Base-by-base conservation (phyloP, 2,329 filamentous ascomycete species). In the Acephala macrosclerotiorum region DNA sequence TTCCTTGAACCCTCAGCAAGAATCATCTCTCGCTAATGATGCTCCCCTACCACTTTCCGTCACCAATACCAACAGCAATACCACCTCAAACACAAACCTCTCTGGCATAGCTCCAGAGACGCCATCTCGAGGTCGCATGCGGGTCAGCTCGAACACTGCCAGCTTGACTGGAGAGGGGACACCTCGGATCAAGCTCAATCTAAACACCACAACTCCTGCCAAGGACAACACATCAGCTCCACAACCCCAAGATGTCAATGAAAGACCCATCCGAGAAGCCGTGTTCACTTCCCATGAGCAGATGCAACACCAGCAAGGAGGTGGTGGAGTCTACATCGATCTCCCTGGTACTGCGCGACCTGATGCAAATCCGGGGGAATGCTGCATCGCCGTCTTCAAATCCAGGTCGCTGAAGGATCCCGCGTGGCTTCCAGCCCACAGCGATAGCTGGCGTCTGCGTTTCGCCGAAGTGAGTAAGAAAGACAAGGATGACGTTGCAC, bases 281-380 rank as follows among this genome's bases (percentile, higher is more conserved):
- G 7, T 22, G 3, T 64, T 49, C 9, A 60, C 26, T 40, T 66
- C 62, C n/a, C 47, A 60, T 18, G 66, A 66, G n/a, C 65, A 72
- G n/a, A 58, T 67, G 38, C 60, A 71, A 29, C 64, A 66, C 29
- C 55, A 70, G 25, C 68, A 56, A 9, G 71, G 71, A 38, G 63
- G 60, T 11, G 22, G 67, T n/a, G 64, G 70, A 25, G 71, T 68
- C 8, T 71, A 72, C 61, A 63, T 66, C 20, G 60, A 70, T 14
- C 63, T 67, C 8, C 36, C 66, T 12, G 67, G 61, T 7, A 64
- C 61, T 9, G 49, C 58, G 36, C 9, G 33, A 18, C 64, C 47
- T 49, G 40, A 57, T 18, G 11, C 26, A n/a, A 60, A 29, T 16
- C n/a, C 49, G 36, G 47, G 45, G 20, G 38, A 49, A 49, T 62